Conservation (phyloP, 352 stramenopile species). For the Thalassiosira hispida region DNA sequence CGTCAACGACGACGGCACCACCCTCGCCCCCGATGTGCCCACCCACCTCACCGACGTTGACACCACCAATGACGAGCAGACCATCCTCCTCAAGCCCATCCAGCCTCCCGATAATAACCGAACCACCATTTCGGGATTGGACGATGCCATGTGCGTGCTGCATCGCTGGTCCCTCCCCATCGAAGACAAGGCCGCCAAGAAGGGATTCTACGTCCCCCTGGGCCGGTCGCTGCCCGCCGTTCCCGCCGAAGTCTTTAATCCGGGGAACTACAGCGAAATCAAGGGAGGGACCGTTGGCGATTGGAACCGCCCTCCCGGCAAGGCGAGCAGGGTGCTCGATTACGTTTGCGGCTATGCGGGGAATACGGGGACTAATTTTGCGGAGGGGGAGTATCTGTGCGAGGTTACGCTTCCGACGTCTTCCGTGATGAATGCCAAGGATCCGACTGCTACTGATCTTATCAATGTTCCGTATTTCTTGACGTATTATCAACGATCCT, state of each 20-base stretch:
- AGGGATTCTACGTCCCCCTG: constrained; percentile 35
- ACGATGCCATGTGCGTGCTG: constrained; percentile 31
- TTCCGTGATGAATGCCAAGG: constrained; percentile 5
- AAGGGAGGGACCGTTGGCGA: background rate
- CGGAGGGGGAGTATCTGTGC: constrained; percentile 14
- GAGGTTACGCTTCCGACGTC: constrained; percentile 10
- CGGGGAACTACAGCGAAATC: no score
- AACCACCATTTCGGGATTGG: background rate
- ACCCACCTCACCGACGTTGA: background rate
- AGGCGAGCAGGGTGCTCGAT: background rate
- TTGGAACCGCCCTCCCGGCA: constrained; percentile 5
- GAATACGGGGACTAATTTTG: constrained; percentile 13
- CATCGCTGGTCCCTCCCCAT: constrained; percentile 21
- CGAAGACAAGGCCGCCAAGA: constrained; percentile 19
- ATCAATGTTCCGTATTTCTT: constrained; percentile 50
- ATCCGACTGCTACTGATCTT: constrained; percentile 13
- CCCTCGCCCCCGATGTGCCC: background rate
- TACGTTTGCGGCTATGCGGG: constrained; percentile 8
- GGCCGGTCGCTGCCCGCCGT: constrained; percentile 13
- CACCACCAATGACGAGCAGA: constrained; percentile 11
- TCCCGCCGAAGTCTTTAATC: constrained; percentile 6
- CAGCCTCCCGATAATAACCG: background rate
- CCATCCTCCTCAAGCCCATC: constrained; percentile 14
- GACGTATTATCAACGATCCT: constrained; percentile 50
- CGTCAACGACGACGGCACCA: background rate